A percentile compares a stretch with the other conserved stretches of the same genome.
Conservation (phyloP, 73 alveolate genomes). For the Tetrahymena thermophila region DNA sequence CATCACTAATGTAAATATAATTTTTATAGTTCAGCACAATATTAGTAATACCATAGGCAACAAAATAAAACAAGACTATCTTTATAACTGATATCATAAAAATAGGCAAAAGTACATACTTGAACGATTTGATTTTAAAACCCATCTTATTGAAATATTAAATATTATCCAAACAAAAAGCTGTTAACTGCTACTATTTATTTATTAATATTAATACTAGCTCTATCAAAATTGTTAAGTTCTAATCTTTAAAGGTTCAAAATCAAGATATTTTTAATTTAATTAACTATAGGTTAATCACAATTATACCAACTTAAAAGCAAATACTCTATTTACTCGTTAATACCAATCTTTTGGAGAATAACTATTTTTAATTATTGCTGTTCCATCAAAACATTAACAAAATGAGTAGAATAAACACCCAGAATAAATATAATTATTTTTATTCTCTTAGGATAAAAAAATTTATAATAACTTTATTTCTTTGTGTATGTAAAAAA, state of each 20-base stretch:
- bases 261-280: background rate
- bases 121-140: background rate
- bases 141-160: background rate
- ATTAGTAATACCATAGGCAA: background rate
- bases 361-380: background rate
- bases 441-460: no score
- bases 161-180: background rate
- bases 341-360: background rate
- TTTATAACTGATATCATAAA: background rate
- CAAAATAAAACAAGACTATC: background rate
- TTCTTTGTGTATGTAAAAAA: no score
- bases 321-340: background rate
- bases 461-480: no score
- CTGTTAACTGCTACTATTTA: background rate
- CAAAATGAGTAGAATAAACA: no score
- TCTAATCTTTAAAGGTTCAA: background rate
- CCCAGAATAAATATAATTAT: no score
- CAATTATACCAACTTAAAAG: background rate
- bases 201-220: background rate
- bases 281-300: background rate
- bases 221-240: background rate
- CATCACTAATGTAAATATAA: background rate
- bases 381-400: background rate
- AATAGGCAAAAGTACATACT: background rate
- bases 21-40: background rate